phyloP scores from a whole-genome alignment of 2,329 filamentous ascomycete genomes.

The Epichloe sibirici region DNA sequence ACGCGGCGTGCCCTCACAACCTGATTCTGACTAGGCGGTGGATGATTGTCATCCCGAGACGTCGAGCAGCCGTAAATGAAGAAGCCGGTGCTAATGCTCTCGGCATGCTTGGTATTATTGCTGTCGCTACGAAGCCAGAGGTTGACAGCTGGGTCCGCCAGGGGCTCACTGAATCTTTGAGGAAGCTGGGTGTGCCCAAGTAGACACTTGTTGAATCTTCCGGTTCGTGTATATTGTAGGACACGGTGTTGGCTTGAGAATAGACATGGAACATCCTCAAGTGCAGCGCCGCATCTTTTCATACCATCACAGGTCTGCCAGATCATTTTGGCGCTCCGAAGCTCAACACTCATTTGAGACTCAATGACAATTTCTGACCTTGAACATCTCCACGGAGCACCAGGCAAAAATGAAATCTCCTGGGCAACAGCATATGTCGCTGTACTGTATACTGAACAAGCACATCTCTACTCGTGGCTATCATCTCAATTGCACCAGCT shows the following conservation, averaged over 20 bases:
- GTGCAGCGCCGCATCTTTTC: no score
- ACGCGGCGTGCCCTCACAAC: conserved; percentile 23
- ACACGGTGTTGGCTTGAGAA: no score
- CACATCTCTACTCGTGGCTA: background rate
- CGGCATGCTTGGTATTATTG: conserved; percentile 33
- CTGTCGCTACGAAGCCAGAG: background rate
- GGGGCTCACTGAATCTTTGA: background rate
- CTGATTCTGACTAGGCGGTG: conserved; percentile 29
- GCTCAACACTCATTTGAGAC: no score
- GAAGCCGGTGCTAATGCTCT: conserved; percentile 28
- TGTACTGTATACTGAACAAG: background rate
- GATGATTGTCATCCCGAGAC: conserved; percentile 35
- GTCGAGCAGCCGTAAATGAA: conserved; percentile 17
- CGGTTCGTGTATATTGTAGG: no score
- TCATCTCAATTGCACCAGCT: background rate
- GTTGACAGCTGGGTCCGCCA: background rate
- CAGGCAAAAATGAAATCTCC: no score
- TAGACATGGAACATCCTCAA: no score
- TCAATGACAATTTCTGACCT: no score
- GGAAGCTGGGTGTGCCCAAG: background rate
- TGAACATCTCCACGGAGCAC: no score
- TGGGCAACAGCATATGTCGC: no score
- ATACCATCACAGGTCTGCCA: no score
- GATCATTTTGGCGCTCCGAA: no score
- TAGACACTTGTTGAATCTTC: no score